Evolutionary conservation across 208 protist species (phyloP).

Genomic region (Leishmania aethiopica): DNA sequence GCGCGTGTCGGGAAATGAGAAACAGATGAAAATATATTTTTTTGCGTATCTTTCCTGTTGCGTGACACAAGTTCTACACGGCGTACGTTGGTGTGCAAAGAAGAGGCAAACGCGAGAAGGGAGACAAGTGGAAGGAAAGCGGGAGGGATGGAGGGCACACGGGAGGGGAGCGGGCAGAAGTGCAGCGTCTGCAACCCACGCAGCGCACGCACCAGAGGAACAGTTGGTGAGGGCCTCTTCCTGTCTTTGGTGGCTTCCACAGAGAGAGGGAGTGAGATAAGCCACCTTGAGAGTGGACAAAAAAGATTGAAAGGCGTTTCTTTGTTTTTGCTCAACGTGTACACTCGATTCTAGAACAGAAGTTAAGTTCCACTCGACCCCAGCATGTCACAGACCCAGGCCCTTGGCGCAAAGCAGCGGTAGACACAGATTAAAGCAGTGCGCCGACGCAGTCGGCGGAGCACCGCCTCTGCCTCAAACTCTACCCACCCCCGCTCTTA

Average conservation of each 20-base stretch:
- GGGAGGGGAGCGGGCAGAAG: too few relatives aligned
- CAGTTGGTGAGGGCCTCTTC: neutral
- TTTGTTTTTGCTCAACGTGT: too few relatives aligned
- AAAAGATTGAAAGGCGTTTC: too few relatives aligned
- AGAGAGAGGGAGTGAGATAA: neutral
- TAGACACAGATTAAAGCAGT: too few relatives aligned
- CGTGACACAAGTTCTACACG: neutral
- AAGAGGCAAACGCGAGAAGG: neutral
- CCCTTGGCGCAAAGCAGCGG: too few relatives aligned
- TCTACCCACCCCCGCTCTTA: too few relatives aligned
- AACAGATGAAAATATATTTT: neutral
- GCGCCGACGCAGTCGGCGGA: too few relatives aligned
- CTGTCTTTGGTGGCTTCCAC: neutral
- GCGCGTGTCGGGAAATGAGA: neutral
- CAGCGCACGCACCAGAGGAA: neutral
- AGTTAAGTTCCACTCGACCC: too few relatives aligned
- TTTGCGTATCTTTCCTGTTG: neutral
- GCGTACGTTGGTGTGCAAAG: neutral
- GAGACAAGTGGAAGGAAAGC: neutral
- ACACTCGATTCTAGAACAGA: too few relatives aligned
- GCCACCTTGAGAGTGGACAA: neutral
- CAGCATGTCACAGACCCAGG: too few relatives aligned
- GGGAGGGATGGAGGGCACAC: neutral
- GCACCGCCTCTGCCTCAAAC: too few relatives aligned
- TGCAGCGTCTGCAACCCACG: neutral